Evolutionary conservation across 202 grass and related monocot species (phyloP).

Genomic region (Panicum hallii): DNA sequence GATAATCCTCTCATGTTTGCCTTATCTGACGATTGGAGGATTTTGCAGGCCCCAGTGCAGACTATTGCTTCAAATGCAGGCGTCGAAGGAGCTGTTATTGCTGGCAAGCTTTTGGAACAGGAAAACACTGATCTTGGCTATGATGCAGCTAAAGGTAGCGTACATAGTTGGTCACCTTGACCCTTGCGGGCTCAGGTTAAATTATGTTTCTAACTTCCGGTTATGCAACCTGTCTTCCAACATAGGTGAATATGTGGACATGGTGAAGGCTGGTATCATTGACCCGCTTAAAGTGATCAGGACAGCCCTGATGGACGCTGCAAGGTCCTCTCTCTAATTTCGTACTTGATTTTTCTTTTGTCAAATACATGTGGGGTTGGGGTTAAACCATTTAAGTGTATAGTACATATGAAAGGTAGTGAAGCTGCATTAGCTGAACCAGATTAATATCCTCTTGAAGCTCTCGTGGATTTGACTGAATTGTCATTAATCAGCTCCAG

Average conservation of each 20-base stretch:
- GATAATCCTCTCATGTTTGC: background rate
- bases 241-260: slow-evolving; percentile 85
- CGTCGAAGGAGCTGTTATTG: slow-evolving; percentile 70
- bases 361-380: background rate
- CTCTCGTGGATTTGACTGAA: background rate
- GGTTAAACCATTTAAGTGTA: background rate
- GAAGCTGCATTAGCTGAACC: background rate
- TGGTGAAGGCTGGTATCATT: slow-evolving; percentile 85
- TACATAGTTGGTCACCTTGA: background rate
- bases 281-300: slow-evolving; percentile 94
- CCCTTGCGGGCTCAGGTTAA: background rate
- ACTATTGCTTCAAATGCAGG: slow-evolving; percentile 88
- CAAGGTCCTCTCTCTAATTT: slow-evolving; percentile 54
- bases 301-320: slow-evolving; percentile 84
- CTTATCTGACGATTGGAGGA: slow-evolving; percentile 19
- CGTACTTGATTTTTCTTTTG: background rate
- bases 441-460: no score
- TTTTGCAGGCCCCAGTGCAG: slow-evolving; percentile 70
- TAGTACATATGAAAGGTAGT: background rate
- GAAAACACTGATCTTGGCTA: slow-evolving; percentile 76
- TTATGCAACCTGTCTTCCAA: background rate
- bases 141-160: slow-evolving; percentile 84
- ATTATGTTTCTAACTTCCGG: background rate
- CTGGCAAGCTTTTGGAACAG: slow-evolving; percentile 88
- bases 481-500: background rate